A percentile compares a stretch with the other conserved stretches of the same genome.
Evolutionary conservation across 352 stramenopile species (phyloP).

Genomic region (Salisapilia sapeloensis): DNA sequence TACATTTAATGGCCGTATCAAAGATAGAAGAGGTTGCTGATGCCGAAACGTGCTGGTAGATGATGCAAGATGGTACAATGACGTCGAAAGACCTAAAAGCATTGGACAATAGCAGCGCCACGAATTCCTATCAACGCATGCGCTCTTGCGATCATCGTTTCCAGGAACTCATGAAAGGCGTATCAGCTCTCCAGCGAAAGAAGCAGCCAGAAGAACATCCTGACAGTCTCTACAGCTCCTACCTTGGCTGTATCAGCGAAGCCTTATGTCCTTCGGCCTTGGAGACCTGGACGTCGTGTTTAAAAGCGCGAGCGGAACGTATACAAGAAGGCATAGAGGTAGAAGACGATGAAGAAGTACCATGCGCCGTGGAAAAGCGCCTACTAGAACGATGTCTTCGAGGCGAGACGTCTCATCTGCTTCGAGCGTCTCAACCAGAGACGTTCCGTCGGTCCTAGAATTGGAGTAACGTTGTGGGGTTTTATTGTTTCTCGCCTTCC

Average conservation of each 20-base stretch:
- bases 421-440: constrained; percentile 38
- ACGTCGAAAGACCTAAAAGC: constrained; percentile 19
- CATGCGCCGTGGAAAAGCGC: constrained; percentile 30
- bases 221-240: constrained; percentile 29
- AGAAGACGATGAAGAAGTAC: constrained; percentile 13
- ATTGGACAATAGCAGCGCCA: constrained; percentile 15
- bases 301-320: constrained; percentile 6
- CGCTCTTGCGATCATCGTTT: constrained; percentile 36
- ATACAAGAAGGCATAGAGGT: constrained; percentile 4
- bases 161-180: constrained; percentile 16
- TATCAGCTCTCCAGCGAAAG: background rate
- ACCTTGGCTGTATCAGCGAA: constrained; percentile 33
- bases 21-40: background rate
- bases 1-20: constrained; percentile 2
- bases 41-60: constrained; percentile 7
- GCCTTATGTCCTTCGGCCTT: constrained; percentile 31
- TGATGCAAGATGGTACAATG: constrained; percentile 20
- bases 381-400: constrained; percentile 66
- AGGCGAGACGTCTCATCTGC: constrained; percentile 35
- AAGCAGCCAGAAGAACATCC: constrained; percentile 16
- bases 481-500: background rate
- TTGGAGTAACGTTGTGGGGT: background rate
- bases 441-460: constrained; percentile 41
- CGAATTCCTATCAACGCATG: constrained; percentile 19
- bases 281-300: constrained; percentile 27